Evolutionary conservation across 371 early-diverging fungal genomes (phyloP).

Genomic region (Nematocida major): DNA sequence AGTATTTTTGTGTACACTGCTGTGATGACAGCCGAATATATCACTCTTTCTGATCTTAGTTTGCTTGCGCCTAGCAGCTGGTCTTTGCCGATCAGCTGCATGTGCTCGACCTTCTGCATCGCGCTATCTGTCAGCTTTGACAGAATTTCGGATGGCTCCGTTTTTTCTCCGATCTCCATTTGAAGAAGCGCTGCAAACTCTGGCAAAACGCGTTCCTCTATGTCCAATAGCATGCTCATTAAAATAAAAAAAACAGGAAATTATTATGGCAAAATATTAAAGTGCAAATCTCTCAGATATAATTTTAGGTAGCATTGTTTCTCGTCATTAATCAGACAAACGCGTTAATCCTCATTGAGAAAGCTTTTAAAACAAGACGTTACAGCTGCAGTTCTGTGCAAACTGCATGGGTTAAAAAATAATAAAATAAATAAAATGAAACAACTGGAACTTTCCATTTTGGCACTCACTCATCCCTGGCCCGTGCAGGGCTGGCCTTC

Average conservation of each 20-base stretch:
- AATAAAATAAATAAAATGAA: conserved; percentile 13
- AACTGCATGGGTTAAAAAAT: neutral
- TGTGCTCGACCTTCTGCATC: neutral
- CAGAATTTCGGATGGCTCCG: conserved; percentile 8
- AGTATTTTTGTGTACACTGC: neutral
- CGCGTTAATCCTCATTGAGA: conserved; percentile 46
- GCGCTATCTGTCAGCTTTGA: neutral
- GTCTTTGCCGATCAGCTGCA: neutral
- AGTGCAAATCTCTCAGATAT: conserved; percentile 23
- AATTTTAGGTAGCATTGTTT: conserved; percentile 53
- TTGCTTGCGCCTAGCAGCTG: conserved; percentile 6
- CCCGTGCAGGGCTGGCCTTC: neutral
- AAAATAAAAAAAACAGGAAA: neutral
- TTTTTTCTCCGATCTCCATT: conserved; percentile 16
- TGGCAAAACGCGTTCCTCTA: neutral
- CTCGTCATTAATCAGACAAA: conserved; percentile 51
- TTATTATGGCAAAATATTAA: conserved; percentile 31
- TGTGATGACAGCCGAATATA: conserved; percentile 4
- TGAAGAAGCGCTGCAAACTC: neutral
- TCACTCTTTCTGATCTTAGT: conserved; percentile 12
- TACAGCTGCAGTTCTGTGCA: too few relatives aligned
- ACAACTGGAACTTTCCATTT: too few relatives aligned
- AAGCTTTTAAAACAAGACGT: neutral
- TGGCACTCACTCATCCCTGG: neutral
- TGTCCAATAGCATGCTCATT: neutral